A percentile compares a stretch with the other conserved stretches of the same genome.
phyloP scores from a whole-genome alignment of 1,139 yeast species.

The Yarrowia galli region DNA sequence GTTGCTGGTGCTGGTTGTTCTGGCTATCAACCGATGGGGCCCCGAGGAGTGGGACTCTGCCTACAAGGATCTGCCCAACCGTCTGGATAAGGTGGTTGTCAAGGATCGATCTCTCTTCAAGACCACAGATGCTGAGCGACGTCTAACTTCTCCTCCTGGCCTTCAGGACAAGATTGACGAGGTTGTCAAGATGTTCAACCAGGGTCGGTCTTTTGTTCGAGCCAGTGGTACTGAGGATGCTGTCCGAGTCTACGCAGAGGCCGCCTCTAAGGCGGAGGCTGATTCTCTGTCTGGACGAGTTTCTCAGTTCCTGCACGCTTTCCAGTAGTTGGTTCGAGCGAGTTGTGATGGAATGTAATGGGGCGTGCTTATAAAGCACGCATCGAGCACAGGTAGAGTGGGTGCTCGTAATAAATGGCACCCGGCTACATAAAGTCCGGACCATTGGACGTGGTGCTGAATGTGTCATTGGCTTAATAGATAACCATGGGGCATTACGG shows the following conservation, averaged over 20 bases:
- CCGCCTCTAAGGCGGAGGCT: constrained; percentile 62
- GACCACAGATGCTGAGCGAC: constrained; percentile 91
- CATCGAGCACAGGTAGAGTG: not conserved
- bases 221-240: constrained; percentile 99
- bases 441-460: not conserved
- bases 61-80: constrained; percentile 87
- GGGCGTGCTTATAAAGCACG: not conserved
- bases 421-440: constrained; percentile 1
- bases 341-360: not conserved
- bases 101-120: constrained; percentile 79
- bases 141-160: constrained; percentile 76
- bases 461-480: not conserved
- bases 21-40: constrained; percentile 61
- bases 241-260: constrained; percentile 94
- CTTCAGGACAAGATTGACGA: constrained; percentile 76
- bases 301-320: constrained; percentile 34
- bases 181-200: constrained; percentile 61
- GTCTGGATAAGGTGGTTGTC: constrained; percentile 79
- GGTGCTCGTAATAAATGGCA: not conserved
- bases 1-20: constrained; percentile 73
- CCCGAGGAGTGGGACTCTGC: constrained; percentile 79
- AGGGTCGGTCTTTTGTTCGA: constrained; percentile 90
- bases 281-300: constrained; percentile 46
- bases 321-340: constrained; percentile 9
- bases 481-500: not conserved